Evolutionary conservation across 495 filamentous ascomycete species (phyloP).

Genomic region (Aspergillus incahuasiensis): DNA sequence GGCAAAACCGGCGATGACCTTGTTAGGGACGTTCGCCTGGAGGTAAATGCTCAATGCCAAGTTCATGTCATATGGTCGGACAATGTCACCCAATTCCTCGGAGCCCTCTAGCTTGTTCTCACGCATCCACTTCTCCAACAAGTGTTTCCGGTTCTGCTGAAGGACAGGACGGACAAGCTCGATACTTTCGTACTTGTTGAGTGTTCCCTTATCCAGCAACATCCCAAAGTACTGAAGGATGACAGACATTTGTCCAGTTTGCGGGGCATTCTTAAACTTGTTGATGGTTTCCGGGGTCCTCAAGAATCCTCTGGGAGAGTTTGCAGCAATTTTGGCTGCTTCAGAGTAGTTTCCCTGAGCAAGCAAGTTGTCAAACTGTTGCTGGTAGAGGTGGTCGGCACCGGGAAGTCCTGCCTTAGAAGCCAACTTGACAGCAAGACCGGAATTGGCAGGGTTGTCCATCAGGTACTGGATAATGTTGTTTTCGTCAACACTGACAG

Average conservation of each 20-base stretch:
- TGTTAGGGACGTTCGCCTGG: slow-evolving; percentile 78
- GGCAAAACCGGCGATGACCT: slow-evolving; percentile 90
- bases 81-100: slow-evolving; percentile 91
- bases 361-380: slow-evolving; percentile 86
- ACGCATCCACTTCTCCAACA: slow-evolving; percentile 95
- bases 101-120: slow-evolving; percentile 95
- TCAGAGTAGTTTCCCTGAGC: slow-evolving; percentile 70
- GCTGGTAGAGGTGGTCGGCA: slow-evolving; percentile 88
- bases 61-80: slow-evolving; percentile 80
- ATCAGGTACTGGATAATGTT: slow-evolving; percentile 90
- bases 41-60: slow-evolving; percentile 84
- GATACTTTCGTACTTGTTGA: slow-evolving; percentile 90
- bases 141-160: slow-evolving; percentile 87
- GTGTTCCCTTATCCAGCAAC: slow-evolving; percentile 86
- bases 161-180: slow-evolving; percentile 91
- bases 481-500: slow-evolving; percentile 86
- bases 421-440: slow-evolving; percentile 90
- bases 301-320: slow-evolving; percentile 92
- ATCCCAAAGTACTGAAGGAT: slow-evolving; percentile 98
- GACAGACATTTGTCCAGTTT: slow-evolving; percentile 70
- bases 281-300: slow-evolving; percentile 92
- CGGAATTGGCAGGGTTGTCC: slow-evolving; percentile 86
- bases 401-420: slow-evolving; percentile 90
- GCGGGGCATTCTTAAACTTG: slow-evolving; percentile 81
- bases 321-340: slow-evolving; percentile 92